Evolutionary conservation across 805 yeast genomes (phyloP), one percentile per base, ranked within the genome.

Genomic region (Saccharomycopsis malanga): DNA sequence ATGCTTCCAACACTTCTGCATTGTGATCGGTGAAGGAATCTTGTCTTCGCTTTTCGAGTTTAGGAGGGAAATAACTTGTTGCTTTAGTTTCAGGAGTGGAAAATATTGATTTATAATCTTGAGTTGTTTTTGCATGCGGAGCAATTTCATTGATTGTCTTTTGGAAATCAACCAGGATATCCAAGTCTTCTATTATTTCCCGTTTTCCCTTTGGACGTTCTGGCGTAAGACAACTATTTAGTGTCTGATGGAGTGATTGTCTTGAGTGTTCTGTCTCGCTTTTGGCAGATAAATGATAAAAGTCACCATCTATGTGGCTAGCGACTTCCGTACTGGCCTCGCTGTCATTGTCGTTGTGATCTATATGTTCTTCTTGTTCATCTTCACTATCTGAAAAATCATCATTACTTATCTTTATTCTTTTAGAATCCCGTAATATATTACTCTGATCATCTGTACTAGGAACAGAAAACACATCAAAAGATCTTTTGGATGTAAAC

Each of bases 271-370:
- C 46, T 22, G 27, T 38, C 15, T 48, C 41, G 20, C 44, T 43
- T 24, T 24, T 29, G 14, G 32, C 23, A 2, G 40, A 17, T 6
- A 24, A 14, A 9, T 43, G 35, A 5, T 12, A 21, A 20, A 48
- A 48, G 7, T 39, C 38, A 5, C 51, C 51, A 3, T 48, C 48
- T n/a, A 32, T 39, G 48, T 48, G 44, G 30, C 51, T 48, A 6
- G 51, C 51, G 3, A 48, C 22, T 7, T 48, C 51, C 7, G 51
- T 48, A 23, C 51, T 48, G 15, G 44, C 52, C 4, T 44, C 52
- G 35, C 48, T 48, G 21, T 48, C 52, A 17, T 30, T 23, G 15
- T 45, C 48, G 32, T 39, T 20, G 38, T 32, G 22, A 4, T 42
- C 39, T 5, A 9, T 32, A 5, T 10, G 17, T 10, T 7, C 17